These are phyloP conservation scores for Combretum micranthum DNA, from an alignment of 345 rosid genomes.

Conservation along the genomic window DNA sequence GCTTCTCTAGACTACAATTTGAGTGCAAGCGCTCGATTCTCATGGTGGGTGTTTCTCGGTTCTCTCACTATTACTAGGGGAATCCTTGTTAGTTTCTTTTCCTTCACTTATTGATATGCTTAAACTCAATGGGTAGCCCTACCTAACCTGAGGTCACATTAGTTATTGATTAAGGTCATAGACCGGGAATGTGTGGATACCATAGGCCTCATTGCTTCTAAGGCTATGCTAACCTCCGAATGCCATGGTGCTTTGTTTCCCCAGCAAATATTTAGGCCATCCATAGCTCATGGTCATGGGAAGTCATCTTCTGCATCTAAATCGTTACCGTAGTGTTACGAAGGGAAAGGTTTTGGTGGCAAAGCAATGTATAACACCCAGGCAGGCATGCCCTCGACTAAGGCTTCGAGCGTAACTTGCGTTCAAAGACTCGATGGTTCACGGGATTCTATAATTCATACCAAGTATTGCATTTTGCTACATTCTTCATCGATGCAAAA, in stretches of 20 bases:
- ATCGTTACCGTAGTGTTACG: no score
- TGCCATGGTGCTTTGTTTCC: no score
- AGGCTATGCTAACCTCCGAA: no score
- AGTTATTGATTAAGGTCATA: no score
- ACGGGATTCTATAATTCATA: neutral
- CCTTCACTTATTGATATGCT: neutral
- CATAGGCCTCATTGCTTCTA: no score
- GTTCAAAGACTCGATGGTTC: neutral
- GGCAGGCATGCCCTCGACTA: neutral
- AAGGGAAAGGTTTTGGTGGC: neutral
- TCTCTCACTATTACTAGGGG: neutral
- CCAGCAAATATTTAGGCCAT: no score
- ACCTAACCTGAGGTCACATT: neutral
- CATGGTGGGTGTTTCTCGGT: neutral
- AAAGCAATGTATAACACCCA: neutral
- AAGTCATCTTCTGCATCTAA: no score
- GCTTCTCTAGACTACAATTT: neutral
- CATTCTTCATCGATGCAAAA: no score
- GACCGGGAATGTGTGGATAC: no score
- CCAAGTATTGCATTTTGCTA: conserved; percentile 2
- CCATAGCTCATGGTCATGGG: no score
- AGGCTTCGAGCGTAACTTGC: no score
- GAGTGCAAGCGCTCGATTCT: neutral
- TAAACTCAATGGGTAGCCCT: neutral
- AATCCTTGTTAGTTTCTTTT: neutral